These are phyloP conservation scores for Paecilomyces variotii DNA, from an alignment of 2,329 filamentous ascomycete species.

Conservation along the genomic window DNA sequence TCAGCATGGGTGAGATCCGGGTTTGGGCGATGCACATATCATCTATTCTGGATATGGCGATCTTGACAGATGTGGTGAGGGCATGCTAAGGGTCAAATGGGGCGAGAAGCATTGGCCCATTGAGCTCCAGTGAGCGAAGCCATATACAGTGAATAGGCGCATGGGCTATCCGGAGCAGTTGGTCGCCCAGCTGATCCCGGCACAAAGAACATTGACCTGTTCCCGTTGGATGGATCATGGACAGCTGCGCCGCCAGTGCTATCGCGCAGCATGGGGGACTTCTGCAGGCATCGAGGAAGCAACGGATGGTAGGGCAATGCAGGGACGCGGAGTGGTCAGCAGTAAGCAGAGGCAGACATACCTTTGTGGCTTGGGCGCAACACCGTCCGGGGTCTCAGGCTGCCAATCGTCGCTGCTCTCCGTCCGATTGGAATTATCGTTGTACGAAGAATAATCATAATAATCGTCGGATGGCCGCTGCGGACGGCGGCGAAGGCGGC, in stretches of 20 bases:
- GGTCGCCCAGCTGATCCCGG: background rate
- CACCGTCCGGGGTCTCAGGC: conserved; percentile 5
- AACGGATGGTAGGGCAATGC: conserved; percentile 1
- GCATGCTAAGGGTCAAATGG: background rate
- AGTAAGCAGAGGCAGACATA: conserved; percentile 37
- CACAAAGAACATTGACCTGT: background rate
- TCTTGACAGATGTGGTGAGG: background rate
- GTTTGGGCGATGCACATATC: background rate
- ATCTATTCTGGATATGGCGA: background rate
- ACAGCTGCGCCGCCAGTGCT: no score
- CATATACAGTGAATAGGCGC: background rate
- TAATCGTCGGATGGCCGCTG: background rate
- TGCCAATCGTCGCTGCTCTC: conserved; percentile 14
- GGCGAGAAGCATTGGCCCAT: background rate
- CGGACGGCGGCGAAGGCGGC: conserved; percentile 7
- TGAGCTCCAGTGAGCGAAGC: background rate
- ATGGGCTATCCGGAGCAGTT: background rate
- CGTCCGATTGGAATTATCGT: conserved; percentile 6
- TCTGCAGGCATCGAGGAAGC: background rate
- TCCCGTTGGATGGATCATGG: background rate
- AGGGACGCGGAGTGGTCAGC: conserved; percentile 29
- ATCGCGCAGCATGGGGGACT: background rate
- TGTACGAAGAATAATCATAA: conserved; percentile 7
- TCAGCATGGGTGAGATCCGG: background rate
- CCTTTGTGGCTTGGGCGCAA: conserved; percentile 5